Conservation (phyloP, 805 yeast species). For the Tetrapisispora namnaoensis region DNA sequence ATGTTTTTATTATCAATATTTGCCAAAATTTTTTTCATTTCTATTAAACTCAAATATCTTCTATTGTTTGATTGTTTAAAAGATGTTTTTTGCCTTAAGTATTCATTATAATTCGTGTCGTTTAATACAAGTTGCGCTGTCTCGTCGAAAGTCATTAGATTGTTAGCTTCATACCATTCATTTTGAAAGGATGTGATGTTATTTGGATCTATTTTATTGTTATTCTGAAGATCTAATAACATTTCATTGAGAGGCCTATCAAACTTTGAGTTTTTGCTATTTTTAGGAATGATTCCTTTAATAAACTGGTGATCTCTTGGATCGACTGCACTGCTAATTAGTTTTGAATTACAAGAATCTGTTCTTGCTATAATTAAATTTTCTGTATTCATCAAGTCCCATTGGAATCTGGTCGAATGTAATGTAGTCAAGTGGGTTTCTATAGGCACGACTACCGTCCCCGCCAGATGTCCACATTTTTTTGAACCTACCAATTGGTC, state of each 20-base stretch:
- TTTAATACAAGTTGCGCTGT: constrained; percentile 32
- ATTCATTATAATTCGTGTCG: constrained; percentile 16
- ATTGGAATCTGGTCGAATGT: constrained; percentile 49
- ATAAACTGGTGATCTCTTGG: constrained; percentile 49
- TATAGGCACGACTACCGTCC: constrained; percentile 53
- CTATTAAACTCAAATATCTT: constrained; percentile 19
- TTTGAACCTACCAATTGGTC: constrained; percentile 59
- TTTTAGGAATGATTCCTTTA: constrained; percentile 35
- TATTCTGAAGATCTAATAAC: constrained; percentile 35
- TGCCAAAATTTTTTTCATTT: constrained; percentile 14
- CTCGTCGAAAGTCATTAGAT: constrained; percentile 40
- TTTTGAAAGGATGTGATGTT: constrained; percentile 28
- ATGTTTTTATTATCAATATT: constrained; percentile 26
- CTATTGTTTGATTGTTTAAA: constrained; percentile 17
- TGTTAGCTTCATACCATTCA: constrained; percentile 37
- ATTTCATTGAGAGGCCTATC: constrained; percentile 37
- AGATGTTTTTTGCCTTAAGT: constrained; percentile 13
- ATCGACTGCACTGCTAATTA: constrained; percentile 43
- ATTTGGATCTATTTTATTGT: constrained; percentile 26
- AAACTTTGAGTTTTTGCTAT: constrained; percentile 4
- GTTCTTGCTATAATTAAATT: constrained; percentile 52
- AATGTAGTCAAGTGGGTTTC: constrained; percentile 45
- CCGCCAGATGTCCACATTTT: constrained; percentile 55
- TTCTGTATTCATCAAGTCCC: constrained; percentile 54
- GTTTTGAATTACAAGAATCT: constrained; percentile 46